Percentiles rank a stretch among this genome's conserved stretches.
phyloP scores from a whole-genome alignment of 2,329 filamentous ascomycete species.

The Alternaria viburni region DNA sequence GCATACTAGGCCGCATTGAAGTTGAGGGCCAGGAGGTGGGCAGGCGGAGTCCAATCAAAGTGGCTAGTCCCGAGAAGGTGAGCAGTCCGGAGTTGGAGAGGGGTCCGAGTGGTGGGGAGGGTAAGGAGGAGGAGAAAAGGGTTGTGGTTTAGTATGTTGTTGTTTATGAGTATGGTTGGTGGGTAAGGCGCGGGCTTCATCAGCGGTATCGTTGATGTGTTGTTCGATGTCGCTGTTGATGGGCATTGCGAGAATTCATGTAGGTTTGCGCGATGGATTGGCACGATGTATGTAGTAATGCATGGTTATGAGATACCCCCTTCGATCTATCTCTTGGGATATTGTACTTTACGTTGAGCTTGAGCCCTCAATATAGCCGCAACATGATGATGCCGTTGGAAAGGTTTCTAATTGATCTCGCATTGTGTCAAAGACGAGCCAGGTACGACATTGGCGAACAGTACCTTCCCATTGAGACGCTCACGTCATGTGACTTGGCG shows the following conservation, averaged over 20 bases:
- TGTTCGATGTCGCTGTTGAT: not conserved
- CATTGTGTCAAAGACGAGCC: not conserved
- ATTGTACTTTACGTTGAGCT: not conserved
- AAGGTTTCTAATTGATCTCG: too few relatives aligned
- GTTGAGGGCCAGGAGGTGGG: constrained; percentile 7
- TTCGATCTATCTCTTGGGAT: not conserved
- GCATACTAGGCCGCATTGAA: constrained; percentile 1
- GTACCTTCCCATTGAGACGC: not conserved
- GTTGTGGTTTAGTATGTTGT: constrained; percentile 2
- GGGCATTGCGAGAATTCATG: not conserved
- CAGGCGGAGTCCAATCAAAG: not conserved
- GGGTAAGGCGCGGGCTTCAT: not conserved
- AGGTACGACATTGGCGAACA: not conserved
- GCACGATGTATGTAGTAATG: constrained; percentile 10
- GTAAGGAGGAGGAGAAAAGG: not conserved
- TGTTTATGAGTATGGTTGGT: not conserved
- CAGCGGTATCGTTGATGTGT: not conserved
- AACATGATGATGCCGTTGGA: too few relatives aligned
- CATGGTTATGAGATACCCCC: constrained; percentile 14
- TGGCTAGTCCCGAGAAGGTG: constrained; percentile 7
- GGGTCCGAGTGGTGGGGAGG: not conserved
- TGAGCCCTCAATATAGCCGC: not conserved
- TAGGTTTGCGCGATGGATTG: constrained; percentile 4
- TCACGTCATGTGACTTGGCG: constrained; percentile 9
- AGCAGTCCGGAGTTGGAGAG: constrained; percentile 6